Base-by-base conservation (phyloP, 495 filamentous ascomycete species). In the Filosporella fistucella region DNA sequence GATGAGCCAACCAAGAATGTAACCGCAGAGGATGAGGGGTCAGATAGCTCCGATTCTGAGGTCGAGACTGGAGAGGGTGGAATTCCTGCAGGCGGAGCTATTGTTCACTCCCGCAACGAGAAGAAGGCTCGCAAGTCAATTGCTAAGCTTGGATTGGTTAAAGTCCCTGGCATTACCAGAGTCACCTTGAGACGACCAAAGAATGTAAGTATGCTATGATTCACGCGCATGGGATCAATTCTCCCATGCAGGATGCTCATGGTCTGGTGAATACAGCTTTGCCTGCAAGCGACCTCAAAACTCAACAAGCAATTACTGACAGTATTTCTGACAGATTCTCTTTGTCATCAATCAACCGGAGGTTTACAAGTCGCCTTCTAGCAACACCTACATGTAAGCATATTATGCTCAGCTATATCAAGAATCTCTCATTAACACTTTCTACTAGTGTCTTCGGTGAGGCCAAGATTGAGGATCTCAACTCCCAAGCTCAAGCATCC, bases 111-210 rank as follows among this genome's bases (percentile, higher is more conserved):
- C 60, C 88, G 93, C 68, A 95, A 95, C 75, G 94, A 99, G 85
- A 99, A 99, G 85, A 99, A 97, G 80, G 94, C 94, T 45, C 81
- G 94, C 66, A 97, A 97, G 77, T 88, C 89, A 63, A 95, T 98
- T 68, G 87, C 87, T 61, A 99, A 99, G 83, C 79, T 97, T 62
- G 91, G 95, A 60, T 75, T 99, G 65, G 94, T 90, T 76, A 89
- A 91, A 60, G 86, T 99, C 55, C 84, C 86, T 54, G 94, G 94
- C 63, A 99, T 99, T 67, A 99, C 94, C 58, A 81, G 93, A 67
- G 94, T 99, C 57, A 99, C 94, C 39, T 80, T 99, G 60, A 85
- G 94, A 72, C 77, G 94, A 65, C 94, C 94, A 56, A 99, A 99
- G 82, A 96, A 96, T 71, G 91, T 96, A 75, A 75, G 86, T 82